phyloP scores from a whole-genome alignment of 495 filamentous ascomycete species.

The Tuber magnatum region DNA sequence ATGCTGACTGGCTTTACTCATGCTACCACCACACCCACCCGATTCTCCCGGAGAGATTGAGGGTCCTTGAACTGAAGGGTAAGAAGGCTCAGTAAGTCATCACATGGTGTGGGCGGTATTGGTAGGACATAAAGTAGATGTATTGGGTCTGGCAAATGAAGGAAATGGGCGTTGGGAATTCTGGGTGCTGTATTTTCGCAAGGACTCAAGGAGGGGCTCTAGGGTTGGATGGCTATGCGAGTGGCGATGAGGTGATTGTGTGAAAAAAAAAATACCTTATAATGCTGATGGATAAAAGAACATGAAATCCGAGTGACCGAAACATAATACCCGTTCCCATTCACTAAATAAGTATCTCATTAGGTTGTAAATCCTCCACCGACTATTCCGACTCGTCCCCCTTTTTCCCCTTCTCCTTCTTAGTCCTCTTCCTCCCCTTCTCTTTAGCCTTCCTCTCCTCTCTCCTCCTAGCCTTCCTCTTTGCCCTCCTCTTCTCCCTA shows the following conservation, averaged over 20 bases:
- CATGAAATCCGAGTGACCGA: background rate
- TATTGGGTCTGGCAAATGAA: background rate
- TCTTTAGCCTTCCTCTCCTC: background rate
- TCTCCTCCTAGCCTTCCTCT: background rate
- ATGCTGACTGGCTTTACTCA: conserved; percentile 95
- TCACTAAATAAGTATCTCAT: background rate
- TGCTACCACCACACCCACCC: conserved; percentile 98
- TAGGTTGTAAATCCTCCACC: background rate
- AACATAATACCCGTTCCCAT: background rate
- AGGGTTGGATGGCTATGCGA: background rate
- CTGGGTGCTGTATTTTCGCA: background rate
- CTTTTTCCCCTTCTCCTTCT: background rate
- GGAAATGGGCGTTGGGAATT: background rate
- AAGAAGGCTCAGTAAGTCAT: conserved; percentile 44
- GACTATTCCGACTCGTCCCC: background rate
- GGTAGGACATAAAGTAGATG: background rate
- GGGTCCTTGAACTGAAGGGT: conserved; percentile 76
- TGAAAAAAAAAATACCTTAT: background rate
- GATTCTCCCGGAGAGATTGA: conserved; percentile 85
- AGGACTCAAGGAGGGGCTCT: background rate
- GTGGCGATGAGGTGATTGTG: background rate
- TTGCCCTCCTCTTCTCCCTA: background rate
- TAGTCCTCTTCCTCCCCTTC: background rate
- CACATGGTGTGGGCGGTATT: too few species aligned
- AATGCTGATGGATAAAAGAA: background rate